Percentiles rank a stretch among this genome's conserved stretches.
phyloP scores from a whole-genome alignment of 2,329 filamentous ascomycete species.

The Laburnicola sp. region DNA sequence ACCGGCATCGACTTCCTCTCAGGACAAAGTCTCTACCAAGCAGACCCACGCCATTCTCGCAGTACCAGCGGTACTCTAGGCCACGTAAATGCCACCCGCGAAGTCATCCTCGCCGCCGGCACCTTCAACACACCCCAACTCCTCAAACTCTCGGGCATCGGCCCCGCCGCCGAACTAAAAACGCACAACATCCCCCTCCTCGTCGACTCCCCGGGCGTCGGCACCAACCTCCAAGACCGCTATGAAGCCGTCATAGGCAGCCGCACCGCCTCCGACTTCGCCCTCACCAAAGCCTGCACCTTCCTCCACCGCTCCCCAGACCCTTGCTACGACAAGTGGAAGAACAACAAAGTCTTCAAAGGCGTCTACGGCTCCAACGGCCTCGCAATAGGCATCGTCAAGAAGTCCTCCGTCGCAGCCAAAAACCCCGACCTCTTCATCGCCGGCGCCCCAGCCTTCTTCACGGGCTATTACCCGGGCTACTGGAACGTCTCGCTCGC shows the following conservation, averaged over 20 bases:
- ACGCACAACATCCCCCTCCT: slow-evolving; percentile 59
- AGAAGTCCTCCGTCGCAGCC: slow-evolving; percentile 46
- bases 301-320: slow-evolving; percentile 44
- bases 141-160: slow-evolving; percentile 66
- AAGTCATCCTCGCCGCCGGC: slow-evolving; percentile 47
- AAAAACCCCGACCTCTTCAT: slow-evolving; percentile 57
- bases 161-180: slow-evolving; percentile 57
- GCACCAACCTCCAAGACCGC: slow-evolving; percentile 67
- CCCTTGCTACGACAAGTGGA: slow-evolving; percentile 52
- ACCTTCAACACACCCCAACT: slow-evolving; percentile 66
- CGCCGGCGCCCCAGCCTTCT: slow-evolving; percentile 57
- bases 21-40: slow-evolving; percentile 46
- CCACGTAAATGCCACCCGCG: slow-evolving; percentile 26
- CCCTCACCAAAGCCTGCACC: slow-evolving; percentile 45
- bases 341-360: slow-evolving; percentile 38
- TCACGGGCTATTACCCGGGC: slow-evolving; percentile 58
- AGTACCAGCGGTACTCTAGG: slow-evolving; percentile 30
- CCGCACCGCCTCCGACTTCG: slow-evolving; percentile 31
- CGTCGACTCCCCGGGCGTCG: slow-evolving; percentile 63
- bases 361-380: slow-evolving; percentile 57
- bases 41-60: slow-evolving; percentile 36
- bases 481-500: slow-evolving; percentile 53
- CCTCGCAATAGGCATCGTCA: slow-evolving; percentile 53
- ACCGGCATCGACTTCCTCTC: slow-evolving; percentile 47
- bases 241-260: slow-evolving; percentile 45